These are phyloP conservation scores for Odonthalia washingtoniensis DNA, from an alignment of 31 red algal species.

Conservation along the genomic window DNA sequence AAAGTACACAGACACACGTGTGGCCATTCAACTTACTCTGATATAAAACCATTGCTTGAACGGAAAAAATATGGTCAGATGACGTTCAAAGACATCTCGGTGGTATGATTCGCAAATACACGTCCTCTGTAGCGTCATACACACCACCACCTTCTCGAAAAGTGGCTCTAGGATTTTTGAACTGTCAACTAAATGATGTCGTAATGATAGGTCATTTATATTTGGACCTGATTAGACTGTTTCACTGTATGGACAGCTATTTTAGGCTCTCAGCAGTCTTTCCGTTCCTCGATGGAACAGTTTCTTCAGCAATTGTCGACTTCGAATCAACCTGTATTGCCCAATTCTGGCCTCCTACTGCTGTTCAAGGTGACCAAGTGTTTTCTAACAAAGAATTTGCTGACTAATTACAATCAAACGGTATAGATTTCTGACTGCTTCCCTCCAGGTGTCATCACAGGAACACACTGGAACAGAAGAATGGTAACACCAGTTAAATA, in stretches of 20 bases:
- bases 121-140: too few species aligned
- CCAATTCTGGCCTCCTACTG: constrained; percentile 25
- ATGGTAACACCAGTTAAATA: neutral
- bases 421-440: neutral
- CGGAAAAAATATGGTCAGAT: too few species aligned
- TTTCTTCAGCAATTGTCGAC: neutral
- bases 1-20: too few species aligned
- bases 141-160: too few species aligned
- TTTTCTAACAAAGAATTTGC: neutral
- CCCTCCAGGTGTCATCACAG: neutral
- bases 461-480: neutral
- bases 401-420: neutral
- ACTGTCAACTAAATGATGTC: too few species aligned
- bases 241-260: constrained; percentile 20
- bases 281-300: neutral
- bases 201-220: constrained; percentile 35
- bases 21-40: too few species aligned
- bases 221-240: neutral
- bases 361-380: too few species aligned
- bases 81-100: too few species aligned
- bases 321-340: neutral
- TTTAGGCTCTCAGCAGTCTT: neutral
- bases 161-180: too few species aligned
- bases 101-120: too few species aligned
- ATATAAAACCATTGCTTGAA: too few species aligned